Evolutionary conservation across 805 yeast genomes (phyloP), one percentile per base, ranked within the genome.

Genomic region (Cyberlindnera maritima): DNA sequence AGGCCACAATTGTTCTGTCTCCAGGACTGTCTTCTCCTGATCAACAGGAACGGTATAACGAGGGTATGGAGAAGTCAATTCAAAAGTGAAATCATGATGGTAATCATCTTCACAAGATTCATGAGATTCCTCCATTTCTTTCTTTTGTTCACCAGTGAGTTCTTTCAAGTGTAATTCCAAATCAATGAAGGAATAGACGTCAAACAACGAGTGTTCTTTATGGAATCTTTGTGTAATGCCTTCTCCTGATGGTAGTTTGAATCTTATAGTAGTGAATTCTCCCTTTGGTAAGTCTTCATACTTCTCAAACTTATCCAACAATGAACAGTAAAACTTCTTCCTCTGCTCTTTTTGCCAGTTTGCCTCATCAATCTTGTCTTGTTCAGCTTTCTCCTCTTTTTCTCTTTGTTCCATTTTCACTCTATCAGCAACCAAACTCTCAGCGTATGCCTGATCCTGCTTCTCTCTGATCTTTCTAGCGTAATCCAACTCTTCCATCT

Each of bases 371-470:
- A 34, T 32, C n/a, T 47, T 39, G 7, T 50, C 37, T 53, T 57
- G 63, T 40, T 54, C 46, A 19, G 56, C 64, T 40, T 50, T 47
- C 31, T 50, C 50, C 64, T 58, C 59, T 38, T 54, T 54, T 39
- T 65, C 60, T 52, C 72, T 76, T 49, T 75, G 69, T 34, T 71
- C 64, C 57, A 76, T 77, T 57, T 83, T 81, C 36, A 71, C 54
- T 53, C 69, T 72, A 63, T 87, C 94, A 39, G 68, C 71, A 31
- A 74, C 66, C 42, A 86, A 65, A 0, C 89, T 80, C 50, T 73
- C 76, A 53, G 79, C 74, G 58, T 80, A 87, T 17, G 88, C 88
- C 41, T 70, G 67, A 54, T 85, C 89, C 62, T 86, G 94, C 52
- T 79, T 74, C 54, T 78, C 75, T 53, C 80, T 75, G 17, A 86